Conservation (phyloP, 331 rosid genomes). For the Quercus phellos region DNA sequence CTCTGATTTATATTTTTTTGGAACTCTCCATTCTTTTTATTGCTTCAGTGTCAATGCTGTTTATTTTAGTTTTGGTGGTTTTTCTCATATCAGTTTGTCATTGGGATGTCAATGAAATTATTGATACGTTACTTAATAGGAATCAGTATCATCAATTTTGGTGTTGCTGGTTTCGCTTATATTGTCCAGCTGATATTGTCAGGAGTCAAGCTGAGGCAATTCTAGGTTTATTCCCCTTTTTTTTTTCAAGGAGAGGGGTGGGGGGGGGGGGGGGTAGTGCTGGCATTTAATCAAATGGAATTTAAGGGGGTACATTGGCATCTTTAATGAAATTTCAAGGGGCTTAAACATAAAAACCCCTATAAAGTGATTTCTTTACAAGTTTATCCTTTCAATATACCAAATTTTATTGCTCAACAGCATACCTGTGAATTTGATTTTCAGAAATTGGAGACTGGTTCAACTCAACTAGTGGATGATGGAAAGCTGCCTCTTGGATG, state of each 20-base stretch:
- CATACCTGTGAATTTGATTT: constrained; percentile 23
- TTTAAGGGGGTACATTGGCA: background rate
- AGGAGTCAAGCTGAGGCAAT: too few relatives aligned
- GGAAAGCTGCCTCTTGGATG: constrained; percentile 65
- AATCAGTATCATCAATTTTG: background rate
- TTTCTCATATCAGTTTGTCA: background rate
- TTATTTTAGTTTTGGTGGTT: background rate
- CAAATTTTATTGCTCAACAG: constrained; percentile 15
- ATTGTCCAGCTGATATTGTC: background rate
- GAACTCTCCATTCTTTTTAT: background rate
- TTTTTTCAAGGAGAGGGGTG: accelerated
- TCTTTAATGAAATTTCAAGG: background rate
- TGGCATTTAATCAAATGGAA: background rate
- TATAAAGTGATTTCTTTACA: constrained; percentile 1
- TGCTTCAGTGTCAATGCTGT: background rate
- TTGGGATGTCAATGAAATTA: background rate
- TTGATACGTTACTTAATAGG: background rate
- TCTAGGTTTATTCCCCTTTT: too few relatives aligned
- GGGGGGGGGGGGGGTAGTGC: background rate
- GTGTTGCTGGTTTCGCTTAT: background rate
- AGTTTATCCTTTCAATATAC: background rate
- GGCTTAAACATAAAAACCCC: background rate
- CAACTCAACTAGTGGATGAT: constrained; percentile 38
- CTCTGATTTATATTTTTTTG: background rate
- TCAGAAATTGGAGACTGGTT: constrained; percentile 46